Evolutionary conservation across 169 alveolate genomes (phyloP).

Genomic region (Eimeria brunetti): DNA sequence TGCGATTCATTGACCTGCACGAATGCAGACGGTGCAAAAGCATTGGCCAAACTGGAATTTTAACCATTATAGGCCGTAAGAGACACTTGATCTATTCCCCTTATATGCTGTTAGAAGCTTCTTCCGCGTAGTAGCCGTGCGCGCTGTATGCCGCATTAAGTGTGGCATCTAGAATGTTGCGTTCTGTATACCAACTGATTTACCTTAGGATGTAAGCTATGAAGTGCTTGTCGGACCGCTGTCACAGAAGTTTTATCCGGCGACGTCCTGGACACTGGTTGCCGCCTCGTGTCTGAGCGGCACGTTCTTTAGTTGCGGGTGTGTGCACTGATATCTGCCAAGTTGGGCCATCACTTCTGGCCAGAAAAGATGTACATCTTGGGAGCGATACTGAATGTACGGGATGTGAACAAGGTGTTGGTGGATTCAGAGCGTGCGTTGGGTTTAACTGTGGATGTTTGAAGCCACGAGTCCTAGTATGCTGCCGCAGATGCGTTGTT

Average conservation of each 20-base stretch:
- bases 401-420: not conserved
- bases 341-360: not conserved
- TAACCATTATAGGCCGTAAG: not conserved
- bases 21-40: not conserved
- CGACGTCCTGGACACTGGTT: not conserved
- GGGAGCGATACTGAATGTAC: not conserved
- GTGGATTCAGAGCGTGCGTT: not conserved
- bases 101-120: not conserved
- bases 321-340: not conserved
- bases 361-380: not conserved
- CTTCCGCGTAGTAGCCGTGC: not conserved
- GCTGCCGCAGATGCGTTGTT: not conserved
- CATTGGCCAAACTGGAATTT: not conserved
- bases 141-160: not conserved
- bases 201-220: not conserved
- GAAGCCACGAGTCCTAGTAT: not conserved
- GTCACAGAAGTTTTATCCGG: not conserved
- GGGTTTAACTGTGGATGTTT: not conserved
- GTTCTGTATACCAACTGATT: not conserved
- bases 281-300: not conserved
- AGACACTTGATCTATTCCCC: not conserved
- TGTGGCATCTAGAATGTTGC: not conserved
- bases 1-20: not conserved
- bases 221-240: not conserved
- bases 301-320: not conserved